Evolutionary conservation across 225 moss, liverwort and hornwort species (phyloP), one percentile per base, ranked within the genome.

Genomic region (Takakia lepidozioides): DNA sequence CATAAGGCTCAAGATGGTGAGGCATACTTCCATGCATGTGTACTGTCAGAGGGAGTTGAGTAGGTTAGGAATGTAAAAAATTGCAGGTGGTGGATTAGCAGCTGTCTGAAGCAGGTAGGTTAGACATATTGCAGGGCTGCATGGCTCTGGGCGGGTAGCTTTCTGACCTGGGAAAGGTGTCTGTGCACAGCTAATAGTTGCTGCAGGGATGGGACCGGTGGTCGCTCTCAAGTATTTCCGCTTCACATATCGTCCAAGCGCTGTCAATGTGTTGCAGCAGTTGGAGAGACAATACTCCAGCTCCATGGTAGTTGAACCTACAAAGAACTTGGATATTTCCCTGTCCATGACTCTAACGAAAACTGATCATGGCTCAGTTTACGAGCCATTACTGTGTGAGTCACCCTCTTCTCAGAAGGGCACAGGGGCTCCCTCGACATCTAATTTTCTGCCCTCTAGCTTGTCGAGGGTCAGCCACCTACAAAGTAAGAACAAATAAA

Each of bases 171-270:
- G 13, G 14, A 17, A 30, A 43, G 23, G 51, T 25, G 23, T 29
- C 50, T 44, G 38, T 58, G 8, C 25, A 63, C 87, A 92, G 92
- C 75, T 98, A 8, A 91, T 81, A 6, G 69, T 78, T 24, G 61
- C 81, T 19, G 39, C 66, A 39, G 98, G 98, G 40, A 91, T 98
- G 81, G 98, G 85, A 58, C 98, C 98, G 27, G 58, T 98, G 58
- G 53, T 60, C 37, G 98, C 91, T 25, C 65, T 85, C 35, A 98
- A 98, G 50, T 91, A 69, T 45, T 87, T 85, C 41, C 81, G 78
- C 19, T 80, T 82, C 45, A 60, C 83, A 10, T 87, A 91, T 59
- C 71, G 61, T 46, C 87, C 98, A 35, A 98, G 72, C 65, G 82
- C 89, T 24, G 77, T 91, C 58, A 83, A 87, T 26, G 63, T 74